Conservation (phyloP, 495 filamentous ascomycete species). For the Penicillium cinerascens region DNA sequence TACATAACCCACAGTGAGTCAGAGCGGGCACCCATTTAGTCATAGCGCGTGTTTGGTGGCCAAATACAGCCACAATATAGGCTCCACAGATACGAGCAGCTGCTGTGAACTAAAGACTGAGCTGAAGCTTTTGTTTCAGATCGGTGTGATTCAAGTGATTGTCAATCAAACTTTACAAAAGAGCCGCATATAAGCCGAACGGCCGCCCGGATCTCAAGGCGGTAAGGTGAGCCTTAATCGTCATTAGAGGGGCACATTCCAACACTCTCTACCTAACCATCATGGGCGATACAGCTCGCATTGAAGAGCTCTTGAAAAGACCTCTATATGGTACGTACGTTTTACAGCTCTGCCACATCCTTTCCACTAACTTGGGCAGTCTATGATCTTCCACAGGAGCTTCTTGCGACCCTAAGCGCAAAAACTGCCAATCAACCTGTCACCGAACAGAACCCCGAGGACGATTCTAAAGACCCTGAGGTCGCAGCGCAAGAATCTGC, state of each 20-base stretch:
- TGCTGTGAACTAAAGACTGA: not conserved
- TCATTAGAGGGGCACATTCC: slow-evolving; percentile 22
- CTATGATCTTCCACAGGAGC: slow-evolving; percentile 78
- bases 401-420: slow-evolving; percentile 64
- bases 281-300: slow-evolving; percentile 20
- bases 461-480: slow-evolving; percentile 18
- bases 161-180: not conserved
- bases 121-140: not conserved
- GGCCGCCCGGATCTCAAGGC: slow-evolving; percentile 12
- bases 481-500: slow-evolving; percentile 37
- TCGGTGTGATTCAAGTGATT: not conserved
- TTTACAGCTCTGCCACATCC: not conserved
- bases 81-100: not conserved
- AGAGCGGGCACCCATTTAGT: not conserved
- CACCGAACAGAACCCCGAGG: slow-evolving; percentile 20
- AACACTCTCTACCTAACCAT: slow-evolving; percentile 1
- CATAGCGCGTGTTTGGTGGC: not conserved
- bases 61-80: not conserved
- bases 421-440: slow-evolving; percentile 45
- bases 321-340: slow-evolving; percentile 54
- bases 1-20: not conserved
- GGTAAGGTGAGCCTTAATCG: slow-evolving; percentile 21
- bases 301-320: slow-evolving; percentile 56
- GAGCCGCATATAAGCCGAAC: not conserved
- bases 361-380: slow-evolving; percentile 48